A percentile compares a stretch with the other conserved stretches of the same genome.
These are phyloP conservation scores for Collybia nuda DNA, from an alignment of 768 basidiomycete species.

Conservation along the genomic window DNA sequence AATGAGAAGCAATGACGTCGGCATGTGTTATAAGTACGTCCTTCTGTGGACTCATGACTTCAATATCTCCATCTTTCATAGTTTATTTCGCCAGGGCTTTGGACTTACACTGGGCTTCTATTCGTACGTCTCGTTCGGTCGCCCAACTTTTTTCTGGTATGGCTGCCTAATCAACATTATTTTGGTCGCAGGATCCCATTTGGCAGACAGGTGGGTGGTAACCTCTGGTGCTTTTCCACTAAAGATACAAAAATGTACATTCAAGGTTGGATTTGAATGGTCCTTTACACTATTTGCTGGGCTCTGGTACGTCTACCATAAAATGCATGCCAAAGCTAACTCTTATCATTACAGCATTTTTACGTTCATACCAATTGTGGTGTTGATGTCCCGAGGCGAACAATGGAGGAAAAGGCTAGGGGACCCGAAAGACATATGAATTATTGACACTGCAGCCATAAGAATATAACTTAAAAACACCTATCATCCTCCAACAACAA, in stretches of 20 bases:
- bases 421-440: constrained; percentile 10
- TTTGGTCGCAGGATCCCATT: constrained; percentile 29
- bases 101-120: constrained; percentile 38
- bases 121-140: constrained; percentile 23
- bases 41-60: neutral
- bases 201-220: constrained; percentile 25
- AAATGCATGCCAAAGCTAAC: neutral
- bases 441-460: too few relatives aligned
- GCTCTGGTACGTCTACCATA: constrained; percentile 26
- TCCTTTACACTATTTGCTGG: constrained; percentile 34
- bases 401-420: constrained; percentile 29
- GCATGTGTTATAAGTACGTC: constrained; percentile 34
- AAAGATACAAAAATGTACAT: neutral
- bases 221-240: neutral
- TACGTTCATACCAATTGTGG: constrained; percentile 32
- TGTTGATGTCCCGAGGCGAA: constrained; percentile 22
- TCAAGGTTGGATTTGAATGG: constrained; percentile 35
- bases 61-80: constrained; percentile 4
- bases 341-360: constrained; percentile 19
- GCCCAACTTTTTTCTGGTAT: neutral
- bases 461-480: too few relatives aligned
- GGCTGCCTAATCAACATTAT: neutral
- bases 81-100: constrained; percentile 35
- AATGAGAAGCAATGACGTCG: constrained; percentile 35
- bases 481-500: too few relatives aligned